phyloP scores from a whole-genome alignment of 768 basidiomycete genomes.

The Pleurotus tuber-regium region DNA sequence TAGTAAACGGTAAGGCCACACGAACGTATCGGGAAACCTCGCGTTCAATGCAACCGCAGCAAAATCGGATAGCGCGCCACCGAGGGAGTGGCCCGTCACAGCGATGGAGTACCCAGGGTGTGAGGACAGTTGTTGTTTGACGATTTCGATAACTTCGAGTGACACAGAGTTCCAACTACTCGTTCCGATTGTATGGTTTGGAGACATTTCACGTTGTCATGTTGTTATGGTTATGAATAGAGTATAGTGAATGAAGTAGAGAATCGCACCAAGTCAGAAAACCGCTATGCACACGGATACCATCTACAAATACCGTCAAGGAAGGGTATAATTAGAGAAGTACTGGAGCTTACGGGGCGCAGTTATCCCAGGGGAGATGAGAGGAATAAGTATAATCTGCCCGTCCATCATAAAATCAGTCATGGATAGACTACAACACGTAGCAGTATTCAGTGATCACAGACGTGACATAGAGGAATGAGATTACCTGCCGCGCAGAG shows the following conservation, averaged over 20 bases:
- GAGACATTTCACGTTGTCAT: background rate
- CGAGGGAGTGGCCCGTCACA: conserved; percentile 53
- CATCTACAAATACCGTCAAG: conserved; percentile 13
- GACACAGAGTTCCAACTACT: conserved; percentile 50
- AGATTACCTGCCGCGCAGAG: conserved; percentile 38
- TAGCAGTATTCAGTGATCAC: no score
- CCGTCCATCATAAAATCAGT: conserved; percentile 21
- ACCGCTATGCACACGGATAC: conserved; percentile 32
- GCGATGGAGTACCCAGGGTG: conserved; percentile 40
- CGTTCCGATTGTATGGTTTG: background rate
- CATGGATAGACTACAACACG: conserved; percentile 14
- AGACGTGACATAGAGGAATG: no score
- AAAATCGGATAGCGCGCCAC: conserved; percentile 48
- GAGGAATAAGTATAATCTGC: conserved; percentile 17
- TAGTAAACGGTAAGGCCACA: background rate
- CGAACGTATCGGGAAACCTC: conserved; percentile 36
- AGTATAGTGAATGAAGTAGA: no score
- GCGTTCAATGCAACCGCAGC: conserved; percentile 43
- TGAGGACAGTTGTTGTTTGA: conserved; percentile 31
- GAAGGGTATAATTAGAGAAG: background rate
- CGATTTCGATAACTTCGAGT: conserved; percentile 32
- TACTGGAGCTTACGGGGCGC: conserved; percentile 19
- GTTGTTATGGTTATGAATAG: no score
- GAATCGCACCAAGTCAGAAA: conserved; percentile 30
- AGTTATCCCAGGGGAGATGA: conserved; percentile 22